These are phyloP conservation scores for Penicillium sp. DNA, from an alignment of 2,329 filamentous ascomycete genomes.

Conservation along the genomic window DNA sequence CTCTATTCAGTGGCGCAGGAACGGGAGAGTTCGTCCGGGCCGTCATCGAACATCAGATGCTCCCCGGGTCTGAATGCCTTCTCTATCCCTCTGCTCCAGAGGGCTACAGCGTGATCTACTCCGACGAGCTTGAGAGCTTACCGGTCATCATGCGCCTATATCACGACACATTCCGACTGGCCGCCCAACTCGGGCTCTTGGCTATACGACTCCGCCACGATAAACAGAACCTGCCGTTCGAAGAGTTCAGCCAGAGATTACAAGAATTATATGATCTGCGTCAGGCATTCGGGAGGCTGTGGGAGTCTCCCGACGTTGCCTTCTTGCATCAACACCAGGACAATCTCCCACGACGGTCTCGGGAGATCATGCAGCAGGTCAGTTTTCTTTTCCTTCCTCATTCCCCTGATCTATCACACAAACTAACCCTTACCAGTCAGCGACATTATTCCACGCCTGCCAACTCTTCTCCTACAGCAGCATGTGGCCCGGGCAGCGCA, in stretches of 20 bases:
- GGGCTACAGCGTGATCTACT: slow-evolving; percentile 36
- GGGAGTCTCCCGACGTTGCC: slow-evolving; percentile 37
- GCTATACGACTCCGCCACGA: slow-evolving; percentile 42
- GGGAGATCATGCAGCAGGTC: slow-evolving; percentile 46
- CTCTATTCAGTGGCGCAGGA: slow-evolving; percentile 52
- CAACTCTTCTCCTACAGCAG: slow-evolving; percentile 53
- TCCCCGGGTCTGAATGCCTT: slow-evolving; percentile 43
- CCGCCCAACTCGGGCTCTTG: slow-evolving; percentile 45
- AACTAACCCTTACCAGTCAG: slow-evolving; percentile 11
- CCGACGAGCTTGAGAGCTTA: slow-evolving; percentile 38
- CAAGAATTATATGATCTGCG: slow-evolving; percentile 38
- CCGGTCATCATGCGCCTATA: slow-evolving; percentile 45
- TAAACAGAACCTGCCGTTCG: slow-evolving; percentile 24
- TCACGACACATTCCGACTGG: slow-evolving; percentile 45
- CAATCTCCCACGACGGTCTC: slow-evolving; percentile 35
- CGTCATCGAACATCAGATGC: slow-evolving; percentile 47
- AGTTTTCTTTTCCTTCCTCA: slow-evolving; percentile 14
- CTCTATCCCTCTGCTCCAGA: slow-evolving; percentile 37
- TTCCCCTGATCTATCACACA: neutral
- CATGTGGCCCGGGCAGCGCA: slow-evolving; percentile 50
- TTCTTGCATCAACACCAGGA: slow-evolving; percentile 38
- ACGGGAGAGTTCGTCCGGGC: slow-evolving; percentile 50
- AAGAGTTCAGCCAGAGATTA: slow-evolving; percentile 26
- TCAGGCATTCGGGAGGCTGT: slow-evolving; percentile 37
- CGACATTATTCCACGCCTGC: slow-evolving; percentile 49